Conservation (phyloP, 2,329 filamentous ascomycete species). For the Cryphonectria nitschkei region DNA sequence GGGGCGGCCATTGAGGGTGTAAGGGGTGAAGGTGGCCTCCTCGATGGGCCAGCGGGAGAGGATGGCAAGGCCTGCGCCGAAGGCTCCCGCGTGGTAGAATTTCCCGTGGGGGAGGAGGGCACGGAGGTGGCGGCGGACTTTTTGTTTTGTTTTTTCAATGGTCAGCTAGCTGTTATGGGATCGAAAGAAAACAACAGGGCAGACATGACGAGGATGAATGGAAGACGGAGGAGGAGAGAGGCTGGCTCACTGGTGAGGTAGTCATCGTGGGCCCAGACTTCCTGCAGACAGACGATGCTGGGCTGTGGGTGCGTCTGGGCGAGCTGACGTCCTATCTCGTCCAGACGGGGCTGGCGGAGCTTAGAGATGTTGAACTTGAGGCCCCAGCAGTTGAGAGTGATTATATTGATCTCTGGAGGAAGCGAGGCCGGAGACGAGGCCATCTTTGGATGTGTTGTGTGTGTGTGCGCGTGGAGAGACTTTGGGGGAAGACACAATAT, state of each 20-base stretch:
- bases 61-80: conserved; percentile 87
- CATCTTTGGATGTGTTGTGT: conserved; percentile 28
- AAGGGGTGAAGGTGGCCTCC: conserved; percentile 82
- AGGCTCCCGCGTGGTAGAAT: conserved; percentile 88
- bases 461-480: background rate
- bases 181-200: no score
- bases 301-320: conserved; percentile 69
- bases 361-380: conserved; percentile 79
- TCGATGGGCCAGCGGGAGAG: conserved; percentile 91
- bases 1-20: conserved; percentile 90
- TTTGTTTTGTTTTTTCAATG: conserved; percentile 60
- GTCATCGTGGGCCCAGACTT: conserved; percentile 90
- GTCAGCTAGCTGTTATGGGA: conserved; percentile 46
- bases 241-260: conserved; percentile 61
- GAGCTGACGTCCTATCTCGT: conserved; percentile 82
- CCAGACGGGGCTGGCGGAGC: conserved; percentile 75
- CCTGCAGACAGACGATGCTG: conserved; percentile 89
- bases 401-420: conserved; percentile 70
- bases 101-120: conserved; percentile 85
- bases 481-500: no score
- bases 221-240: conserved; percentile 55
- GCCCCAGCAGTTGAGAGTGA: conserved; percentile 97
- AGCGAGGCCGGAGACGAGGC: conserved; percentile 34
- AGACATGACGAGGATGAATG: no score
- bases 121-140: conserved; percentile 71